These are phyloP conservation scores for Vaccinium myrtillus DNA, from an alignment of 148 eudicot genomes.

Conservation along the genomic window DNA sequence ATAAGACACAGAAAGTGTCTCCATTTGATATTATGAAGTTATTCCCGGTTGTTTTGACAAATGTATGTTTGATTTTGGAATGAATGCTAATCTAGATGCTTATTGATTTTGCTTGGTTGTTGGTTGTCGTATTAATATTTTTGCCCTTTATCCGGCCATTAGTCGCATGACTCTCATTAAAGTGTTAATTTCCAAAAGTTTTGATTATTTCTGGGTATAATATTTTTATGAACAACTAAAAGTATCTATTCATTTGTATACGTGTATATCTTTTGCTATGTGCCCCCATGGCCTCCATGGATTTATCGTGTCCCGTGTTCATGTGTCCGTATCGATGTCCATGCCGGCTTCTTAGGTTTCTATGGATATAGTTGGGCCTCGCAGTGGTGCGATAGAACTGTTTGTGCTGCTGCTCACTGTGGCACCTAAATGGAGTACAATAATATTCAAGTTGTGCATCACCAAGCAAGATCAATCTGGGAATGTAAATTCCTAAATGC, in stretches of 20 bases:
- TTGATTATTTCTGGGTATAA: not conserved
- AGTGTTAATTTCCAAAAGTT: not conserved
- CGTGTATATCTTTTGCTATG: not conserved
- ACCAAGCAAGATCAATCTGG: not conserved
- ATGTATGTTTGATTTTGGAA: not conserved
- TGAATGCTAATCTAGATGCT: not conserved
- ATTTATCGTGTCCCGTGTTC: not conserved
- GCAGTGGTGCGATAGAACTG: not conserved
- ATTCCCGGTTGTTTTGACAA: not conserved
- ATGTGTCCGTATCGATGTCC: not conserved
- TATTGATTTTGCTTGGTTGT: not conserved
- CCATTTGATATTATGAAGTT: not conserved
- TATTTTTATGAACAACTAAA: not conserved
- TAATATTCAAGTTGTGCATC: not conserved
- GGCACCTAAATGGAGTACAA: not conserved
- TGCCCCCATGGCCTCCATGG: not conserved
- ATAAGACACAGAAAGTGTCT: not conserved
- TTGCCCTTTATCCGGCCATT: not conserved
- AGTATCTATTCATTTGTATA: not conserved
- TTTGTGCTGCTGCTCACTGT: not conserved
- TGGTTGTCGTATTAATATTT: not conserved
- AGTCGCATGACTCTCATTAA: not conserved
- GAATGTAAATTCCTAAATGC: not conserved
- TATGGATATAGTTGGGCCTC: not conserved
- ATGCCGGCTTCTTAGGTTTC: not conserved